A percentile compares a stretch with the other conserved stretches of the same genome.
These are phyloP conservation scores for Aspergillus hancockii DNA, from an alignment of 495 filamentous ascomycete genomes.

Conservation along the genomic window DNA sequence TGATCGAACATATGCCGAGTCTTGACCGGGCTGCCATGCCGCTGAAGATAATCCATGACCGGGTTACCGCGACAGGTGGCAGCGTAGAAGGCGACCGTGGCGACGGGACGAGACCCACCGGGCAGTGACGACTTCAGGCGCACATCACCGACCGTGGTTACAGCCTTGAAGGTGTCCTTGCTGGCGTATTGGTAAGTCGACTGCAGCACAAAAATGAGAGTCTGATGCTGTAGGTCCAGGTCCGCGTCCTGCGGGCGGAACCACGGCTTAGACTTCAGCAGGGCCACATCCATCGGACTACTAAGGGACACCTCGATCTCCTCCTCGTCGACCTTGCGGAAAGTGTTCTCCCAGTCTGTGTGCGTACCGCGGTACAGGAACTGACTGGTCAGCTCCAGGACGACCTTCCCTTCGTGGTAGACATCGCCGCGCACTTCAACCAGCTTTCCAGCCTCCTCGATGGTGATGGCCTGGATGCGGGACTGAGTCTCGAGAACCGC, in stretches of 20 bases:
- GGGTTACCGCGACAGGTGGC: constrained; percentile 91
- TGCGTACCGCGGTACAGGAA: constrained; percentile 95
- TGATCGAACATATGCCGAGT: constrained; percentile 50
- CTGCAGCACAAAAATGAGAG: too few species aligned
- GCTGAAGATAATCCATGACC: constrained; percentile 92
- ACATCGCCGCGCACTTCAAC: constrained; percentile 97
- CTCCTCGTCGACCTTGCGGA: constrained; percentile 84
- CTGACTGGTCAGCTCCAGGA: constrained; percentile 98
- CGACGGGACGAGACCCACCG: constrained; percentile 47
- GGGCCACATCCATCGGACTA: constrained; percentile 87
- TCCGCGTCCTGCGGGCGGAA: too few species aligned
- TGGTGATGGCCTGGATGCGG: constrained; percentile 95
- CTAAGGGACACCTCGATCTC: constrained; percentile 92
- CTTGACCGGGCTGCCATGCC: constrained; percentile 57
- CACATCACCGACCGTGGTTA: constrained; percentile 74
- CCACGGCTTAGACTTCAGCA: constrained; percentile 29
- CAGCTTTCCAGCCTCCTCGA: constrained; percentile 98
- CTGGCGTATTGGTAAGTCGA: too few species aligned
- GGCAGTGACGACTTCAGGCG: constrained; percentile 63
- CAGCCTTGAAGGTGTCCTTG: too few species aligned
- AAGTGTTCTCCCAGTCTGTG: constrained; percentile 93
- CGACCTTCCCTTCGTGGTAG: constrained; percentile 71
- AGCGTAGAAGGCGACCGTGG: constrained; percentile 89
- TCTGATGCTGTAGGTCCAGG: too few species aligned
- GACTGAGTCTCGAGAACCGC: constrained; percentile 39